Conservation (phyloP, 805 yeast species). For the Starmerella kuoi region DNA sequence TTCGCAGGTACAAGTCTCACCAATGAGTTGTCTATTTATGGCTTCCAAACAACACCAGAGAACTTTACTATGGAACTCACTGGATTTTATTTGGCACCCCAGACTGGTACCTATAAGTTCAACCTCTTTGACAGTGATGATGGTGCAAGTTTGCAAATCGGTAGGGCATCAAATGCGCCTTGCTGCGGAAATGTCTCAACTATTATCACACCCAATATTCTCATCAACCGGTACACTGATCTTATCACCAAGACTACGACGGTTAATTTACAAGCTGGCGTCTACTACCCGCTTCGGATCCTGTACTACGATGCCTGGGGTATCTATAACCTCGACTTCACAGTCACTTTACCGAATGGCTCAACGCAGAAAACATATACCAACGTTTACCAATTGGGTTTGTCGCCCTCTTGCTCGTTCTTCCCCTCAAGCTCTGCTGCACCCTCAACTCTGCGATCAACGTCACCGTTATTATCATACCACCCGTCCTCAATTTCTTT, state of each 20-base stretch:
- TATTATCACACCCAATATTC: neutral
- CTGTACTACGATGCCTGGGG: neutral
- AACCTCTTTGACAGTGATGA: neutral
- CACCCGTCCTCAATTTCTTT: no score
- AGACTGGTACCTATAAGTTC: constrained; percentile 3
- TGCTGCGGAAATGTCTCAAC: neutral
- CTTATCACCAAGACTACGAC: neutral
- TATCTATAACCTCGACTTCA: neutral
- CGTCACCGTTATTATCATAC: no score
- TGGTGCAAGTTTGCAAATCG: neutral
- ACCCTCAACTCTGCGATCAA: no score
- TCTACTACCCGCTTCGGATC: neutral
- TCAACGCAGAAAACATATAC: neutral
- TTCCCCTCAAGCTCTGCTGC: no score
- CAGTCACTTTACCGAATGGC: neutral
- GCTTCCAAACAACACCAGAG: neutral
- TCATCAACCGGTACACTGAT: neutral
- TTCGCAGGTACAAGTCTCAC: neutral
- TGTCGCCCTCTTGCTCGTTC: neutral
- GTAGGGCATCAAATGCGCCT: neutral
- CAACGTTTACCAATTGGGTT: neutral
- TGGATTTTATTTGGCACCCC: constrained; percentile 5
- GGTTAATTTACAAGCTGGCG: neutral
- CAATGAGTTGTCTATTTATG: neutral
- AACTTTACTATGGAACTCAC: constrained; percentile 4